Base-by-base conservation (phyloP, 352 stramenopile genomes). In the Phytophthora quininea region DNA sequence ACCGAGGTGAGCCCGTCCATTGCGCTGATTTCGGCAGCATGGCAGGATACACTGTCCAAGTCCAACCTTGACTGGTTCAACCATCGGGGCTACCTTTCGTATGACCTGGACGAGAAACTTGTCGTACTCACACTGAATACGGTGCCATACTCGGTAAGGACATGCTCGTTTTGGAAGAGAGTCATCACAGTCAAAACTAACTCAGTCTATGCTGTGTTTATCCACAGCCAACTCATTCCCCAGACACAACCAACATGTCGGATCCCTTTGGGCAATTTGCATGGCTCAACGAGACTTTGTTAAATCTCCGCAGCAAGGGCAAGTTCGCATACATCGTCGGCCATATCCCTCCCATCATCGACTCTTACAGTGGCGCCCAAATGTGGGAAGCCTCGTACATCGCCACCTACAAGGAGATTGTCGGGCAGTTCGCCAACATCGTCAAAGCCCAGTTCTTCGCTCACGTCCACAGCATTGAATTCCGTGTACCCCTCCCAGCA, bases 381-480 rank as follows among this genome's bases (percentile, higher is more conserved):
- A 80, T 96, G 65, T 98, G 93, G 92, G 75, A 92, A 32, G 58
- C 82, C 27, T 48, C 76, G 52, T 98, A 97, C 75, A 86, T 97
- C 14, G 30, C 69, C 2, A 78, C 48, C 31, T 98, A 97, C 79
- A 82, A 89, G 61, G 19, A 24, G 3, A 91, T 97, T 56, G 69
- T 97, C 15, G 58, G 70, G 35, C 19, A 76, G 27, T 94, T 84
- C 60, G 14, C 72, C 0, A 64, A 86, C 35, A 73, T 90, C 32
- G 69, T 97, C 38, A 90, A 97, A 62, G 77, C 80, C 8, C 86
- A 95, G 68, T 73, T 98, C 55, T 98, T 96, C 85, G 93, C 87
- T 1, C 93, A 98, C 77, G 77, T 97, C 1, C 92, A 98, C 74
- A 91, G 80, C 19, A 78, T 97, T 64, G 93, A 98, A 72, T 94